Evolutionary conservation across 441 rosid species (phyloP).

Genomic region (Dalechampia spathulata): DNA sequence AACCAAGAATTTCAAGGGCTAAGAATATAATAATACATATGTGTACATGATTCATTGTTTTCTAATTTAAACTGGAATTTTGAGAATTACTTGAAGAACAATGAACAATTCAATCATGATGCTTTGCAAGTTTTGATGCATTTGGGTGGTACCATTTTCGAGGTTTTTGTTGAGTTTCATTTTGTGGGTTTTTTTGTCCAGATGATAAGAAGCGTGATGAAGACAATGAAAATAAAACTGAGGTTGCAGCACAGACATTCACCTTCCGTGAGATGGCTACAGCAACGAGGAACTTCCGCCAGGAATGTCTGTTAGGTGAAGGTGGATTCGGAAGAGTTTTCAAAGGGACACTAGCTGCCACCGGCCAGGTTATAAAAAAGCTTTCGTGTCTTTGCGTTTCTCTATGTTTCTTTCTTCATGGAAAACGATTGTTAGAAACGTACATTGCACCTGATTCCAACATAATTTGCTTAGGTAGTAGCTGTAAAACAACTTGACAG

Average conservation of each 20-base stretch:
- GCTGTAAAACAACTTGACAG: slow-evolving; percentile 91
- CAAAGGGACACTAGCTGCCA: slow-evolving; percentile 54
- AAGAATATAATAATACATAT: too few relatives aligned
- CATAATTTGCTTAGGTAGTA: slow-evolving; percentile 42
- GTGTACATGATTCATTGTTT: too few relatives aligned
- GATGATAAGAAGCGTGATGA: slow-evolving; percentile 22
- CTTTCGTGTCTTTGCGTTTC: background rate
- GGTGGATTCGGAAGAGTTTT: slow-evolving; percentile 80
- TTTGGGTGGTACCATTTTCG: too few relatives aligned
- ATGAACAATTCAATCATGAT: too few relatives aligned
- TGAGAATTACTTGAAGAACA: too few relatives aligned
- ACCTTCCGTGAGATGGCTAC: slow-evolving; percentile 74
- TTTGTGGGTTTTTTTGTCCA: slow-evolving; percentile 7
- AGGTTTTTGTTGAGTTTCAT: too few relatives aligned
- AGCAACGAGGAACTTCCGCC: slow-evolving; percentile 82
- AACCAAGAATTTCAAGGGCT: too few relatives aligned
- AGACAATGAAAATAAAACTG: slow-evolving; percentile 1
- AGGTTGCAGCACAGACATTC: slow-evolving; percentile 37
- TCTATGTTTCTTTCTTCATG: background rate
- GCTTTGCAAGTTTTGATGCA: too few relatives aligned
- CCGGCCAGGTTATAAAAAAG: slow-evolving; percentile 38
- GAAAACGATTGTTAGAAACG: background rate
- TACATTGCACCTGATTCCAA: background rate
- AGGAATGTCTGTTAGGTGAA: slow-evolving; percentile 73
- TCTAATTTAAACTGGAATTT: too few relatives aligned